Base-by-base conservation (phyloP, 768 basidiomycete genomes). In the Lactifluus piperatus region DNA sequence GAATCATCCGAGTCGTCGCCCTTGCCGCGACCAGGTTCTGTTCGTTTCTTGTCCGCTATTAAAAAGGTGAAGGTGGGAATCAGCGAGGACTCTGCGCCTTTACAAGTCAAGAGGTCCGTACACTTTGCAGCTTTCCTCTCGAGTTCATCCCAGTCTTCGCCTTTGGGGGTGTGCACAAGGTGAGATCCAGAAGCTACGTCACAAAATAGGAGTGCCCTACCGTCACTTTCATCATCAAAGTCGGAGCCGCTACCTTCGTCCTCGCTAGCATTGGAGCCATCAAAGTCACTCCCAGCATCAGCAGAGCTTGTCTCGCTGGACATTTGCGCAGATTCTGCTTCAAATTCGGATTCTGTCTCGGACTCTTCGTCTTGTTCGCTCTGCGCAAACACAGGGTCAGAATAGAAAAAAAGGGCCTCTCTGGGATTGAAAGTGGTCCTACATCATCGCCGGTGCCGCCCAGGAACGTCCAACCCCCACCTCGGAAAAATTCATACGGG, bases 81-180 rank as follows among this genome's bases (percentile, higher is more conserved):
- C 44, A 65, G 50, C 52, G n/a, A 7, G 7, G 22, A 57, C 26
- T n/a, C 46, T 4, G 24, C 5, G 27, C 20, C 36, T 24, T 24
- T 27, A 22, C 18, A 49, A 13, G n/a, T 39, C 34, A 27, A 11
- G 65, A 77, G 66, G 68, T 90, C 85, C 62, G 54, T 49, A 63
- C 62, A 88, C 78, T 88, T 88, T 8, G 91, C 91, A 7, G 94
- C 94, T 71, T 94, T 94, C 46, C 82, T 77, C 72, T 97, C 94
- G 36, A 97, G 76, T 71, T 93, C 92, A 67, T 97, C 94, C 95
- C 95, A 99, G 66, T 95, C 94, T 54, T 94, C 91, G 10, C 93
- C 89, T 79, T 32, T 22, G 37, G 34, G 26, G 20, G 10, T 65
- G n/a, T n/a, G n/a, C n/a, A n/a, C 54, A 49, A n/a, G 36, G 34